Evolutionary conservation across 805 yeast genomes (phyloP), one percentile per base, ranked within the genome.

Genomic region (Candida lessepsii): DNA sequence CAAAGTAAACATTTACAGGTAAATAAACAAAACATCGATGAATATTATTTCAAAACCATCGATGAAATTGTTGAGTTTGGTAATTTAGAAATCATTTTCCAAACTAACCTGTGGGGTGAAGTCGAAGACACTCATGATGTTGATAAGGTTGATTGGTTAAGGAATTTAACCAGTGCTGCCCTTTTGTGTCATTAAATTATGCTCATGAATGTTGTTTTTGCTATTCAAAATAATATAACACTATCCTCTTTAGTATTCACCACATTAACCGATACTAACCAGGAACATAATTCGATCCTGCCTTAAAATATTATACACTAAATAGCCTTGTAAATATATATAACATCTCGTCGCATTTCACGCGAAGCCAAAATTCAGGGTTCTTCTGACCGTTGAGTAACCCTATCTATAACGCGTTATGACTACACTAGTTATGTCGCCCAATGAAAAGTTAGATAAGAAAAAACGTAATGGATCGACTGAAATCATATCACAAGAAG

Each of bases 121-220:
- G 98, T 91, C 17, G 98, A 93, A 65, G 99, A 93, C 56, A 88
- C 98, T 2, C 99, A 93, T 58, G 99, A 93, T 60, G 97, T 93
- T n/a, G 95, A 87, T 54, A 83, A 84, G 60, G 95, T 82, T 28
- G 97, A 93, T 52, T 73, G 95, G 52, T 72, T 87, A 54, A 80
- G 97, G 61, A 80, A 81, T 54, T 73, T 93, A 34, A 81, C 91
- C 25, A 76, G 88, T 49, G 90, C 96, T 20, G 84, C 90, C 3
- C 54, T 69, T 20, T 56, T 67, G 32, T 59, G 67, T 41, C 61
- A 60, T 38, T 47, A 38, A 32, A n/a, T 4, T 33, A 18, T 27
- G 16, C 26, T 9, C 11, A 11, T 11, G 9, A 23, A 9, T 11
- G 11, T 9, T 9, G 11, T 23, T 23, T 9, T 9, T 23, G 26